Base-by-base conservation (phyloP, 2,329 filamentous ascomycete species). In the Coniosporium tulheliwenetii region DNA sequence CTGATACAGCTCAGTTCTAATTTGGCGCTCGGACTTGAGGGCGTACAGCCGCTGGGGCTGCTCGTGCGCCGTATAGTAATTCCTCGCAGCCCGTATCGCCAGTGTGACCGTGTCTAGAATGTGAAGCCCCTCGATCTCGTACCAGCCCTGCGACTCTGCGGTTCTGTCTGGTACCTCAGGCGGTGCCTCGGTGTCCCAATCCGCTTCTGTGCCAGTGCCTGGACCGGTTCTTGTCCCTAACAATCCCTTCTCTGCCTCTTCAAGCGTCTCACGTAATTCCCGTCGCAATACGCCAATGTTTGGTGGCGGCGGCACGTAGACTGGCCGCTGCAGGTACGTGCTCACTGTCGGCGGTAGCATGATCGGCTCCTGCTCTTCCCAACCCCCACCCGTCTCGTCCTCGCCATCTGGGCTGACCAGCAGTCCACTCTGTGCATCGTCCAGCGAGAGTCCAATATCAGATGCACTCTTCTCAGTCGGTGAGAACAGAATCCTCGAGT, bases 331-430 rank as follows among this genome's bases (percentile, higher is more conserved):
- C 48, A 84, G 86, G 61, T 96, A 98, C 2, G 91, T 98, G 69
- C 87, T 95, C 34, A 89, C 85, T 0, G 91, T 98, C 0, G 91
- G 91, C n/a, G 91, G 89, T 3, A 95, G 76, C 77, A 98, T 89
- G 45, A 80, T 73, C 29, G 77, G 73, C 44, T 85, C 82, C 14
- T 70, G 68, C 43, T 80, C 75, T 30, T 75, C 73, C 52, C 75
- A 56, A 34, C 37, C n/a, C 5, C 52, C 49, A 61, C 55, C 32
- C 57, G 55, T 44, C 8, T 66, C 65, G 16, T 67, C 63, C n/a
- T 70, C 67, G 42, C 67, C 65, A 30, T 70, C 63, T 10, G 73
- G 73, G 43, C 71, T 75, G 40, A 71, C 68, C 2, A 67, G 61
- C 33, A 71, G 48, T 26, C 19, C 19, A 7, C 7, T 26, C 19